These are phyloP conservation scores for Eutrema heterophyllum DNA, from an alignment of 345 rosid species.

Conservation along the genomic window DNA sequence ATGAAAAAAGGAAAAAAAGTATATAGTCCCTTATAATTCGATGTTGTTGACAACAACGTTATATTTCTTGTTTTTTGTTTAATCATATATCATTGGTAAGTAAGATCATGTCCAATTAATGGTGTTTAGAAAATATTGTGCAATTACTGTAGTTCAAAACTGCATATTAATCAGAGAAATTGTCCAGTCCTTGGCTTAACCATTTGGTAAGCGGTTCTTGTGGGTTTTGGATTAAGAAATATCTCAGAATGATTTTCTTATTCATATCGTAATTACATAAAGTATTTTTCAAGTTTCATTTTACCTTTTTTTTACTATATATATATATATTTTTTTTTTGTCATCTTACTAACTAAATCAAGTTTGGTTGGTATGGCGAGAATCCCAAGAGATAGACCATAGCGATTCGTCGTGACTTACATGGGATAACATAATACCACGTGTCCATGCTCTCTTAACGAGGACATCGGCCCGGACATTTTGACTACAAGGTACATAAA, in stretches of 20 bases:
- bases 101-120: background rate
- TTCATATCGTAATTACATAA: too few relatives aligned
- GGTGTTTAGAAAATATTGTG: conserved; percentile 9
- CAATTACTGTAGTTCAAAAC: background rate
- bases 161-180: background rate
- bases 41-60: background rate
- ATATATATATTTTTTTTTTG: too few relatives aligned
- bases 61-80: background rate
- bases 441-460: too few relatives aligned
- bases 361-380: too few relatives aligned
- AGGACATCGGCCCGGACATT: too few relatives aligned
- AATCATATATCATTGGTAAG: background rate
- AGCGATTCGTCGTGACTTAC: too few relatives aligned
- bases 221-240: background rate
- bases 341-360: too few relatives aligned
- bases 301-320: too few relatives aligned
- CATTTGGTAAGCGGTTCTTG: background rate
- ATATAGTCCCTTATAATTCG: background rate
- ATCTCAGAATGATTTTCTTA: background rate
- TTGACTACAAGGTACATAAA: too few relatives aligned
- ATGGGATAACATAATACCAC: too few relatives aligned
- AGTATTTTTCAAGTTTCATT: too few relatives aligned
- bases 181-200: background rate
- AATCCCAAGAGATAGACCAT: too few relatives aligned
- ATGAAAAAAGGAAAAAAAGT: background rate